Evolutionary conservation across 73 alveolate genomes (phyloP).

Genomic region (Paraurostyla sp.): DNA sequence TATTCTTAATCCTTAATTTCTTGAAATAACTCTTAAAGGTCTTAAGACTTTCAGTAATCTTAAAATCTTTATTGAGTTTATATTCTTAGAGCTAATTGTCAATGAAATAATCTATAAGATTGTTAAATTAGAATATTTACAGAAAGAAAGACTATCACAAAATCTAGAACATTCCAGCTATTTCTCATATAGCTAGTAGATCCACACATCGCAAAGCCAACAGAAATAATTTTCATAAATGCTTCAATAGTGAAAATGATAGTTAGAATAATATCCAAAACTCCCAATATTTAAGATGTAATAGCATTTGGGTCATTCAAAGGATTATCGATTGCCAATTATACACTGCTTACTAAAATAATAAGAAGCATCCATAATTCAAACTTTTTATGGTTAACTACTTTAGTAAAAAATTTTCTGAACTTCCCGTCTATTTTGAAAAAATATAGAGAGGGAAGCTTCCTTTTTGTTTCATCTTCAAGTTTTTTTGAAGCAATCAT

Average conservation of each 20-base stretch:
- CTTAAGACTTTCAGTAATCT: slow-evolving; percentile 80
- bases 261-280: slow-evolving; percentile 51
- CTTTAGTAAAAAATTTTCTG: neutral
- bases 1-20: slow-evolving; percentile 80
- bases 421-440: neutral
- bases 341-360: slow-evolving; percentile 18
- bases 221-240: slow-evolving; percentile 61
- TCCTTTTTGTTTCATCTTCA: neutral
- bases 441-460: neutral
- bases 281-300: neutral
- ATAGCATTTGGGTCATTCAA: slow-evolving; percentile 35
- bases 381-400: slow-evolving; percentile 17
- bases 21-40: slow-evolving; percentile 80
- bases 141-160: slow-evolving; percentile 48
- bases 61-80: slow-evolving; percentile 62
- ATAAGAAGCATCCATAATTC: slow-evolving; percentile 31
- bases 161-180: slow-evolving; percentile 71
- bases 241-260: slow-evolving; percentile 63
- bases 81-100: slow-evolving; percentile 5
- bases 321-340: slow-evolving; percentile 56
- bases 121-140: neutral
- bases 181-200: slow-evolving; percentile 61
- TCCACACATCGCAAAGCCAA: slow-evolving; percentile 46
- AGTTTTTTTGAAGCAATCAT: neutral
- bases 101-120: slow-evolving; percentile 38